These are phyloP conservation scores for Paramyrothecium roridum DNA, from an alignment of 2,329 filamentous ascomycete genomes.

Conservation along the genomic window DNA sequence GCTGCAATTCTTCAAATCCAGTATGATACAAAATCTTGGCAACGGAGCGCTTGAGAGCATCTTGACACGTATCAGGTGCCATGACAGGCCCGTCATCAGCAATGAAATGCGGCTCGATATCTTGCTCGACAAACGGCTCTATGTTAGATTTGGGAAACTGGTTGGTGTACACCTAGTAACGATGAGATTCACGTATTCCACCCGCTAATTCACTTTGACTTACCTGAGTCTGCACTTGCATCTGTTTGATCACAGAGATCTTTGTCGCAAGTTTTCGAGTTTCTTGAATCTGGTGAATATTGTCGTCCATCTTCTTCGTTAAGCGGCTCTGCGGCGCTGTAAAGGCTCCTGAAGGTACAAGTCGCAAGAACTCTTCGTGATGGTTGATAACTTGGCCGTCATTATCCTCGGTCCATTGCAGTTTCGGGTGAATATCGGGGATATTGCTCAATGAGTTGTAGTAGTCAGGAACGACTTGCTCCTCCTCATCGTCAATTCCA, in stretches of 20 bases:
- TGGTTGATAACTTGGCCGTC: constrained; percentile 88
- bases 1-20: constrained; percentile 95
- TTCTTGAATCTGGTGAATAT: constrained; percentile 94
- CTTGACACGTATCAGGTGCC: constrained; percentile 75
- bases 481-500: constrained; percentile 87
- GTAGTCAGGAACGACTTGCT: constrained; percentile 86
- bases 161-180: constrained; percentile 80
- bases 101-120: constrained; percentile 85
- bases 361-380: constrained; percentile 76
- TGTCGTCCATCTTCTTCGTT: constrained; percentile 78
- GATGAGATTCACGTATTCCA: constrained; percentile 6
- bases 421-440: constrained; percentile 73
- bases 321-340: constrained; percentile 71
- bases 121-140: constrained; percentile 81
- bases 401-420: constrained; percentile 86
- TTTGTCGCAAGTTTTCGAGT: constrained; percentile 94
- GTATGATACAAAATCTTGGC: constrained; percentile 95
- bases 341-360: constrained; percentile 75
- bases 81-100: constrained; percentile 87
- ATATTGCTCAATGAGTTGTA: constrained; percentile 85
- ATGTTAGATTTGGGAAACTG: constrained; percentile 97
- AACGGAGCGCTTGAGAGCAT: constrained; percentile 84
- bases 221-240: constrained; percentile 97
- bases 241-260: constrained; percentile 97
- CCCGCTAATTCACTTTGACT: constrained; percentile 14